These are phyloP conservation scores for Diplocarpon mali DNA, from an alignment of 2,329 filamentous ascomycete genomes.

Conservation along the genomic window DNA sequence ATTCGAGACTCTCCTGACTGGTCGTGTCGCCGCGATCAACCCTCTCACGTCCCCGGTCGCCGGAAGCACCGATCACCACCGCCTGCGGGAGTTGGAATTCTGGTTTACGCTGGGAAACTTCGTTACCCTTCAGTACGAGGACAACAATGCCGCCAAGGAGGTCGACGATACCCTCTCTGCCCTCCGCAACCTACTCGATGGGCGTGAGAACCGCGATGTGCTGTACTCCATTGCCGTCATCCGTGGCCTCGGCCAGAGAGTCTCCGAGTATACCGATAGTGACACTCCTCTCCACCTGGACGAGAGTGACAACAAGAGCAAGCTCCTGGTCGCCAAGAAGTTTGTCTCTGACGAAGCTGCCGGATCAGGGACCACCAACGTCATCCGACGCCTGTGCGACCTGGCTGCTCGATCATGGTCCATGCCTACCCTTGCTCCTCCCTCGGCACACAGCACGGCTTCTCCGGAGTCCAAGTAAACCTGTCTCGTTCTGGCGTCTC, in stretches of 20 bases:
- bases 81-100: slow-evolving; percentile 60
- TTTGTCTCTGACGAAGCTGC: slow-evolving; percentile 57
- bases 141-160: slow-evolving; percentile 41
- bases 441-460: slow-evolving; percentile 5
- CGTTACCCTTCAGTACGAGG: slow-evolving; percentile 52
- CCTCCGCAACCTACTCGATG: slow-evolving; percentile 62
- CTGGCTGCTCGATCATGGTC: slow-evolving; percentile 42
- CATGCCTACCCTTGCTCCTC: slow-evolving; percentile 8
- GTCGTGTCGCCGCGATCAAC: slow-evolving; percentile 51
- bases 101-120: slow-evolving; percentile 72
- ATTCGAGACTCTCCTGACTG: slow-evolving; percentile 66
- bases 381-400: slow-evolving; percentile 58
- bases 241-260: slow-evolving; percentile 59
- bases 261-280: slow-evolving; percentile 45
- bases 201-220: slow-evolving; percentile 78
- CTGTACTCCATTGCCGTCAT: slow-evolving; percentile 81
- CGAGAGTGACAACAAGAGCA: slow-evolving; percentile 55
- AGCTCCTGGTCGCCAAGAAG: slow-evolving; percentile 56
- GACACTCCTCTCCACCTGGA: slow-evolving; percentile 48
- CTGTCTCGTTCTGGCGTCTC: slow-evolving; percentile 5
- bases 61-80: slow-evolving; percentile 40
- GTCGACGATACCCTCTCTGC: slow-evolving; percentile 55
- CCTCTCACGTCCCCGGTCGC: slow-evolving; percentile 42
- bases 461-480: slow-evolving; percentile 5
- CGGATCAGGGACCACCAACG: slow-evolving; percentile 62